Percentiles rank a stretch among this genome's conserved stretches.
These are phyloP conservation scores for Didymosphaeria variabile DNA, from an alignment of 2,329 filamentous ascomycete genomes.

Conservation along the genomic window DNA sequence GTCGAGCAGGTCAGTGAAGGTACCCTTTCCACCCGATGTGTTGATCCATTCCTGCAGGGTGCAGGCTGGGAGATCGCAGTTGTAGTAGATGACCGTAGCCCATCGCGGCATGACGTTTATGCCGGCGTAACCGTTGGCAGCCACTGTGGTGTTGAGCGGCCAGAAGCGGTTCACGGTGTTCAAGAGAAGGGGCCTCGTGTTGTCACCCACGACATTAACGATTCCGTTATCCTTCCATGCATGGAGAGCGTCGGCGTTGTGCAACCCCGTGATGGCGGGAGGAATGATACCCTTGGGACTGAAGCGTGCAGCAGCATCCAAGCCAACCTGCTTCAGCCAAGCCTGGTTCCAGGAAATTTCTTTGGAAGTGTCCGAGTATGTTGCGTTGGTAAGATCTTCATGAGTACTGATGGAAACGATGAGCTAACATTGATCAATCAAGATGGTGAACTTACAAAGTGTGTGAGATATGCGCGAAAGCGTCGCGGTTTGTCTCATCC, in stretches of 20 bases:
- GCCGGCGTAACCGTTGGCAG: conserved; percentile 63
- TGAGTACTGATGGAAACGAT: conserved; percentile 56
- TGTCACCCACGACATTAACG: conserved; percentile 69
- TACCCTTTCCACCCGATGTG: conserved; percentile 64
- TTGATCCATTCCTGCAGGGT: conserved; percentile 68
- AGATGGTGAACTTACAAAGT: conserved; percentile 57
- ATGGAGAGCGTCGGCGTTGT: conserved; percentile 69
- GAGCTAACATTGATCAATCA: conserved; percentile 2
- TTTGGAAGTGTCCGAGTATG: conserved; percentile 64
- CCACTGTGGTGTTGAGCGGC: conserved; percentile 63
- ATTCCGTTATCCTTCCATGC: conserved; percentile 70
- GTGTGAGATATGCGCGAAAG: conserved; percentile 68
- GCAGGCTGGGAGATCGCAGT: conserved; percentile 66
- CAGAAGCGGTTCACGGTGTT: conserved; percentile 64
- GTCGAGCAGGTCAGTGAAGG: conserved; percentile 61
- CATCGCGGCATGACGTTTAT: conserved; percentile 67
- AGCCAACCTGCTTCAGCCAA: conserved; percentile 64
- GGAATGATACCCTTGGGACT: conserved; percentile 67
- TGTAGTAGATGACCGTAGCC: conserved; percentile 71
- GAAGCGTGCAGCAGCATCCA: conserved; percentile 58
- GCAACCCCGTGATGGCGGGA: conserved; percentile 69
- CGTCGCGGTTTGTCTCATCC: conserved; percentile 59
- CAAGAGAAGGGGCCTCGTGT: conserved; percentile 64
- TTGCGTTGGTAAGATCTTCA: conserved; percentile 67
- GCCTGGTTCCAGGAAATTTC: conserved; percentile 69